A percentile compares a stretch with the other conserved stretches of the same genome.
Evolutionary conservation across 73 alveolate genomes (phyloP).

Genomic region (Stentor roeselii): DNA sequence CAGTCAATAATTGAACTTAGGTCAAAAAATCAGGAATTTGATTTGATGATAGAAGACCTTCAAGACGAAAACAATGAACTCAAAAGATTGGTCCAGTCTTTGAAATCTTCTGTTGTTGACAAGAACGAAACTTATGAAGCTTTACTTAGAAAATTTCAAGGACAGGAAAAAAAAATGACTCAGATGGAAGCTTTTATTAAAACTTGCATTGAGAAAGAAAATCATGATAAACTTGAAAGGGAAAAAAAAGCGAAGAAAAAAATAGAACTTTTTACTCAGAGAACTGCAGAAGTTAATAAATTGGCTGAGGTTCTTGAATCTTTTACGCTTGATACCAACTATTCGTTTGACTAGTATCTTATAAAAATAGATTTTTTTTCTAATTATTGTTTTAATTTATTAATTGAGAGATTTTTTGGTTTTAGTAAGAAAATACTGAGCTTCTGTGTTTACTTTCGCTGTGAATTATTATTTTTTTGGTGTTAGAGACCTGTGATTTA

Average conservation of each 20-base stretch:
- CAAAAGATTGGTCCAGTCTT: background rate
- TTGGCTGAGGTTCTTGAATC: conserved; percentile 6
- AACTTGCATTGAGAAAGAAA: background rate
- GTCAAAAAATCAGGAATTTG: background rate
- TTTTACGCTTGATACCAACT: background rate
- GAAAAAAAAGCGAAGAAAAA: background rate
- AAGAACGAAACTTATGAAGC: background rate
- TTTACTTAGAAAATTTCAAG: background rate
- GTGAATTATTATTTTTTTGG: too few species aligned
- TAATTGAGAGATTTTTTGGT: too few species aligned
- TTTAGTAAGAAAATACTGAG: too few species aligned
- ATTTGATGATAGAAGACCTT: background rate
- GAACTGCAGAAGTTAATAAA: conserved; percentile 28
- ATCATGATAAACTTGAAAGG: background rate
- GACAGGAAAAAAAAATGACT: background rate
- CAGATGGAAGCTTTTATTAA: background rate
- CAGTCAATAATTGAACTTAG: conserved; percentile 7
- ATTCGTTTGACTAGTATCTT: too few species aligned
- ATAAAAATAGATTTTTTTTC: too few species aligned
- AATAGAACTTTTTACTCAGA: conserved; percentile 14
- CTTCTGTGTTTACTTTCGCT: too few species aligned
- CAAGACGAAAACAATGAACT: background rate
- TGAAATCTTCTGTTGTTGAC: background rate
- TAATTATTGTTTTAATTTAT: too few species aligned
- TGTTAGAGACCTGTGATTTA: too few species aligned